phyloP scores from a whole-genome alignment of 2,329 filamentous ascomycete genomes.

The Penicillium expansum region DNA sequence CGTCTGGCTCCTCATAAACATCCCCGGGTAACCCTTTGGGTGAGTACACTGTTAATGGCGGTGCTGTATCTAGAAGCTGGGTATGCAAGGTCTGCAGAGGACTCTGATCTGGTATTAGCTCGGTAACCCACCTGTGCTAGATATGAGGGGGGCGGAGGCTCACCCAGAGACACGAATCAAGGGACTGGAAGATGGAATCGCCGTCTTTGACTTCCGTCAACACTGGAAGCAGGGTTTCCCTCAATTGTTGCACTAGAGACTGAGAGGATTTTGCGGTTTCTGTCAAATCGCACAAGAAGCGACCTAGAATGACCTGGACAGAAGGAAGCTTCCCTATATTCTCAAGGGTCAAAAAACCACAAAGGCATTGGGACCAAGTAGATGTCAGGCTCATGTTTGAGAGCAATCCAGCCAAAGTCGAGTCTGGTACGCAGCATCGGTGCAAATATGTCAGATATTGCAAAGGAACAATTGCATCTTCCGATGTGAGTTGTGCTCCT shows the following conservation, averaged over 20 bases:
- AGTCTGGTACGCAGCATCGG: slow-evolving; percentile 22
- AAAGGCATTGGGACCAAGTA: slow-evolving; percentile 32
- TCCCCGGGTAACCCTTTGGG: background rate
- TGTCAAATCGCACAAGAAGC: slow-evolving; percentile 29
- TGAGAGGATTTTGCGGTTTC: slow-evolving; percentile 20
- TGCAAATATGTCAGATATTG: slow-evolving; percentile 29
- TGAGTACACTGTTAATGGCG: background rate
- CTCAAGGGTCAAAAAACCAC: slow-evolving; percentile 29
- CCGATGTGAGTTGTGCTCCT: slow-evolving; percentile 14
- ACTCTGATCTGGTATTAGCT: slow-evolving; percentile 24
- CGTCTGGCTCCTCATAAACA: background rate
- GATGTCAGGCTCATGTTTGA: slow-evolving; percentile 30
- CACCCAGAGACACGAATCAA: slow-evolving; percentile 37
- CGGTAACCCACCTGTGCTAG: background rate
- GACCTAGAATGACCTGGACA: slow-evolving; percentile 32
- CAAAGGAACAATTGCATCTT: slow-evolving; percentile 22
- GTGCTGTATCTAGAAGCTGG: slow-evolving; percentile 1
- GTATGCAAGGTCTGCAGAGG: slow-evolving; percentile 23
- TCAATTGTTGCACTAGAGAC: slow-evolving; percentile 22
- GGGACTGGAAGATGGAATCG: slow-evolving; percentile 14
- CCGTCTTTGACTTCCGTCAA: slow-evolving; percentile 25
- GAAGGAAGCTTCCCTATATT: slow-evolving; percentile 21
- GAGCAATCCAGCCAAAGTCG: slow-evolving; percentile 17
- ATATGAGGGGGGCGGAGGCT: slow-evolving; percentile 1
- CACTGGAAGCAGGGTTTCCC: slow-evolving; percentile 26